phyloP scores from a whole-genome alignment of 805 yeast genomes.

The Suhomyces pyralidae region DNA sequence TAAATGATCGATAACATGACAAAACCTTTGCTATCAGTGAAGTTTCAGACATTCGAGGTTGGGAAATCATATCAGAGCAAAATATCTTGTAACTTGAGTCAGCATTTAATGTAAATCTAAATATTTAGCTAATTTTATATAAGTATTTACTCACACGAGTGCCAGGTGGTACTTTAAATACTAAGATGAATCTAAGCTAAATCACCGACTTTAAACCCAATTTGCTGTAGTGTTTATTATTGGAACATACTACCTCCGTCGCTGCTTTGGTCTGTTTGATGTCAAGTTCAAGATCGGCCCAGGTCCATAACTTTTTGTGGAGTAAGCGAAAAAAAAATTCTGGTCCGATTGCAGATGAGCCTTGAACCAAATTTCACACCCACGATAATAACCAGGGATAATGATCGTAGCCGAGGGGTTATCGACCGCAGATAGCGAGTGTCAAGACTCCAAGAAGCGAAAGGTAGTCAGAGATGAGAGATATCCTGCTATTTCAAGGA shows the following conservation, averaged over 20 bases:
- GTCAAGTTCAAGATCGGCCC: not conserved
- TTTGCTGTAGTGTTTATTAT: not conserved
- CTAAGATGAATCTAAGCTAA: not conserved
- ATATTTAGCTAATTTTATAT: no score
- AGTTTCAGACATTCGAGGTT: no score
- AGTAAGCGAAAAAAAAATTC: slow-evolving; percentile 1
- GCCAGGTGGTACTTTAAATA: not conserved
- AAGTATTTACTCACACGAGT: not conserved
- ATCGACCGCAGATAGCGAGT: not conserved
- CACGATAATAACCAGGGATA: not conserved
- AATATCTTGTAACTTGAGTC: not conserved
- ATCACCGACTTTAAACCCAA: no score
- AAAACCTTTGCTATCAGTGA: not conserved
- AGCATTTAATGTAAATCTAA: not conserved
- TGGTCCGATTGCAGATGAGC: slow-evolving; percentile 3
- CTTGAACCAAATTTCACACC: not conserved
- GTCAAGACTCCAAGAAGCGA: slow-evolving; percentile 4
- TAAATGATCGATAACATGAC: not conserved
- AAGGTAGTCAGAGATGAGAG: not conserved
- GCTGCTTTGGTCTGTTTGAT: not conserved
- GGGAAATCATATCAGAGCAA: not conserved
- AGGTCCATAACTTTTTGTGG: not conserved
- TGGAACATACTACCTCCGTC: not conserved
- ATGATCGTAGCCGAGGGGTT: not conserved
- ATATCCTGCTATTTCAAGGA: slow-evolving; percentile 9